Evolutionary conservation across 2,329 filamentous ascomycete species (phyloP), one percentile per base, ranked within the genome.

Genomic region (Trichoderma lentiforme): DNA sequence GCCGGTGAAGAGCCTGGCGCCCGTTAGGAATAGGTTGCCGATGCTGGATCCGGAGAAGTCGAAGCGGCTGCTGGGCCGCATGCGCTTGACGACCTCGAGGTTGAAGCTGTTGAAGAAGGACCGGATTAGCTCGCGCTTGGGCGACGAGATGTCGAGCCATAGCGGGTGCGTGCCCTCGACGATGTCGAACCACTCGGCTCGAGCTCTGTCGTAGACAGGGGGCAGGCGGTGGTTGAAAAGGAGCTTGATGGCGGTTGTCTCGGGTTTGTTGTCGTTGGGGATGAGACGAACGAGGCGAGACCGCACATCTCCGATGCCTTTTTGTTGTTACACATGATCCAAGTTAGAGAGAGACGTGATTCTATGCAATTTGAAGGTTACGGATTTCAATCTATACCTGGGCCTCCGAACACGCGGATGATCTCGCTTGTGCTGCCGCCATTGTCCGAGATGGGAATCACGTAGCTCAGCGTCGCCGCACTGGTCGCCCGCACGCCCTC

Each of bases 381-480:
- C 5, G 21, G 21, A 24, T n/a, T 39, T 39, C 15, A 39, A 39
- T 51, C n/a, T 6, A 14, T 53, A 91, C 95, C 95, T 75, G 95
- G 95, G 1, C 96, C 96, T 15, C 95, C 96, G 82, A 98, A 96
- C 43, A 98, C 94, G 43, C 96, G 89, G 75, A 98, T 97, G 77
- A 98, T 85, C 83, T 98, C 95, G 58, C 93, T 97, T 3, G 94
- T 97, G 76, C 93, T 97, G 51, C 95, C 95, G 63, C 95, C 95
- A 82, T 98, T 98, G 83, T 98, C 95, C 75, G 93, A 96, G 79
- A 98, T 97, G 43, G 95, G 95, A 67, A 98, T 97, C 72, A 98
- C 90, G 81, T 97, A 97, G 82, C 89, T 93, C 56, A 97, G 83
- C 3, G 87, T 84, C 78, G 91, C 92, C 53, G 87, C 82, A 73